A percentile compares a stretch with the other conserved stretches of the same genome.
These are phyloP conservation scores for Ustilago xerochloae DNA, from an alignment of 1,284 basidiomycete genomes.

Conservation along the genomic window DNA sequence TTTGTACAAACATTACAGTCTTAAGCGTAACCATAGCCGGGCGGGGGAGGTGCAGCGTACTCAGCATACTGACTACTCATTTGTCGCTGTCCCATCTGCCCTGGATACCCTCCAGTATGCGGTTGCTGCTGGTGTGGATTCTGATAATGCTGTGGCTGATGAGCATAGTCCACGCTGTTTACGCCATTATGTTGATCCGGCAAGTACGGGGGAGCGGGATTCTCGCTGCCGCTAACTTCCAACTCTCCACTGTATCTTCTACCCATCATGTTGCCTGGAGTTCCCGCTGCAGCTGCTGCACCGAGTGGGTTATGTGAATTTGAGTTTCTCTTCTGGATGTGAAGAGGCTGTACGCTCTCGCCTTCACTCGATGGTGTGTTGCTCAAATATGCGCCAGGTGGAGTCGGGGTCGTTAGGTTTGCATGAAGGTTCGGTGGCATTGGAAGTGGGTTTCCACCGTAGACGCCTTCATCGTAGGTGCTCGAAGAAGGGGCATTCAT, in stretches of 20 bases:
- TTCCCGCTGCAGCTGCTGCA: constrained; percentile 29
- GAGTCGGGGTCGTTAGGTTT: constrained; percentile 11
- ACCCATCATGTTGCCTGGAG: constrained; percentile 25
- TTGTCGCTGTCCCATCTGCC: too few relatives aligned
- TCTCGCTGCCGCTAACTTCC: constrained; percentile 15
- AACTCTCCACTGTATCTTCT: constrained; percentile 30
- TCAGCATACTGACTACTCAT: constrained; percentile 33
- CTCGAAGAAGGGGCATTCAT: constrained; percentile 1
- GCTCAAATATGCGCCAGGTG: constrained; percentile 22
- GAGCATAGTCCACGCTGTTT: not conserved
- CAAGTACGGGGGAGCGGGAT: constrained; percentile 50
- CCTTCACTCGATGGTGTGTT: constrained; percentile 17
- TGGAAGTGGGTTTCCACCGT: constrained; percentile 19
- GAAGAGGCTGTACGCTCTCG: constrained; percentile 36
- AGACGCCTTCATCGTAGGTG: not conserved
- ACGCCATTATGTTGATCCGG: constrained; percentile 2
- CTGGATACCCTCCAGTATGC: not conserved
- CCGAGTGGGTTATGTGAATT: constrained; percentile 22
- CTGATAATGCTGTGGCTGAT: constrained; percentile 3
- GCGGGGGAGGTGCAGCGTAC: constrained; percentile 44
- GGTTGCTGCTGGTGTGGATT: not conserved
- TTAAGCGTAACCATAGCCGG: constrained; percentile 42
- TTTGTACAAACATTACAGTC: not conserved
- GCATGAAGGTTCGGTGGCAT: constrained; percentile 19
- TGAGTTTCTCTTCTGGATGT: constrained; percentile 48